Evolutionary conservation across 305 asterid genomes (phyloP).

Genomic region (Stenogyne calaminthoides): DNA sequence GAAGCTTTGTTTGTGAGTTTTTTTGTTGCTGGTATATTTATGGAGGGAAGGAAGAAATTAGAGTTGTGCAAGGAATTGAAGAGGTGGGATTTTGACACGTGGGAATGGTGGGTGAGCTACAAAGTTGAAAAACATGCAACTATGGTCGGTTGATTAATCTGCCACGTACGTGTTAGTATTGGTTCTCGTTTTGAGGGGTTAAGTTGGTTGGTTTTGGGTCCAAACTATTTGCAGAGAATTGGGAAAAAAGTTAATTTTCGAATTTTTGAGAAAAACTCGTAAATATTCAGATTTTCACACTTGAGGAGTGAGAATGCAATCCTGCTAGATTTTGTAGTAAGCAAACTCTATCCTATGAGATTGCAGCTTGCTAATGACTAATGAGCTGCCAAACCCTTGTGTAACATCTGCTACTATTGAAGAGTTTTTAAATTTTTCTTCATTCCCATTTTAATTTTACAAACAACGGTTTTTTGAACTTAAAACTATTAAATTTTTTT

Average conservation of each 20-base stretch:
- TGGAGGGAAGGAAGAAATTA: conserved; percentile 37
- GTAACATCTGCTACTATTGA: too few relatives aligned
- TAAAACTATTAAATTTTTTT: too few relatives aligned
- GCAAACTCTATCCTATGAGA: background rate
- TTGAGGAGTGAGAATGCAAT: background rate
- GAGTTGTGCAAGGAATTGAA: conserved; percentile 36
- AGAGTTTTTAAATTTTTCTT: too few relatives aligned
- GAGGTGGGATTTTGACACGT: conserved; percentile 41
- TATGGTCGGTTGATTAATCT: conserved; percentile 46
- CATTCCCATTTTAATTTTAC: too few relatives aligned
- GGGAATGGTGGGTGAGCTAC: conserved; percentile 52
- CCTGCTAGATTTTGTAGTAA: background rate
- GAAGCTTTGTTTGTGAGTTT: background rate
- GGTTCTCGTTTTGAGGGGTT: background rate
- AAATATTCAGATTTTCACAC: conserved; percentile 35
- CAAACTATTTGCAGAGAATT: background rate
- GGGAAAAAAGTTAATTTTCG: background rate
- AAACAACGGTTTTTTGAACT: too few relatives aligned
- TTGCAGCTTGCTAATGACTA: background rate
- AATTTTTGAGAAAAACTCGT: background rate
- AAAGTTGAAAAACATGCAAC: conserved; percentile 42
- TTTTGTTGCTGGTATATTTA: conserved; percentile 27
- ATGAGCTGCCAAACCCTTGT: background rate
- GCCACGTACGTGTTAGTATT: conserved; percentile 44
- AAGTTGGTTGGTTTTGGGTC: background rate